Percentiles rank a stretch among this genome's conserved stretches.
Conservation (phyloP, 2,329 filamentous ascomycete genomes). For the Aspergillus spinulosporus region DNA sequence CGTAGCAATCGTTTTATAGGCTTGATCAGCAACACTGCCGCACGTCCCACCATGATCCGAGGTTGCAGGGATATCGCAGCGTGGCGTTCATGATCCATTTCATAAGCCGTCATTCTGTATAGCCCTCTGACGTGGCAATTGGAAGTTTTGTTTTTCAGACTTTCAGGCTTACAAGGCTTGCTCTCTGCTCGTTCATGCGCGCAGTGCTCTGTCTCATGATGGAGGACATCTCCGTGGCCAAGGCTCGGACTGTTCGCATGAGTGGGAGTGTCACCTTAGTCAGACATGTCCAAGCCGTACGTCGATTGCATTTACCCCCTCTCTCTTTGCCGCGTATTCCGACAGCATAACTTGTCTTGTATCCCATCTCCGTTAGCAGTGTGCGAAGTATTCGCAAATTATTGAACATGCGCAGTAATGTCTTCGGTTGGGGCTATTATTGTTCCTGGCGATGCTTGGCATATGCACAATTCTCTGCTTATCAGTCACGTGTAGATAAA, state of each 20-base stretch:
- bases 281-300: too few species aligned
- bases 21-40: slow-evolving; percentile 2
- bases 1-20: slow-evolving; percentile 6
- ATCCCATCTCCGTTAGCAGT: background rate
- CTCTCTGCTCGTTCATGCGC: background rate
- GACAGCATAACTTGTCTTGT: background rate
- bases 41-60: slow-evolving; percentile 11
- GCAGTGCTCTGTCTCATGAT: background rate
- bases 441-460: background rate
- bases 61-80: slow-evolving; percentile 21
- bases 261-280: background rate
- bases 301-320: too few species aligned
- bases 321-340: background rate
- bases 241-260: background rate
- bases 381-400: background rate
- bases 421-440: background rate
- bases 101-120: slow-evolving; percentile 3
- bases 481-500: slow-evolving; percentile 2
- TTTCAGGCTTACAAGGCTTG: too few species aligned
- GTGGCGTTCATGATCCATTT: slow-evolving; percentile 10
- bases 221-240: slow-evolving; percentile 4
- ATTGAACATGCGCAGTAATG: background rate
- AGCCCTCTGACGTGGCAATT: slow-evolving; percentile 23
- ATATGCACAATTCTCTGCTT: background rate
- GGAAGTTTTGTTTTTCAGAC: background rate